phyloP scores from a whole-genome alignment of 176 grass and related monocot species.

The Cenchrus purpureus region DNA sequence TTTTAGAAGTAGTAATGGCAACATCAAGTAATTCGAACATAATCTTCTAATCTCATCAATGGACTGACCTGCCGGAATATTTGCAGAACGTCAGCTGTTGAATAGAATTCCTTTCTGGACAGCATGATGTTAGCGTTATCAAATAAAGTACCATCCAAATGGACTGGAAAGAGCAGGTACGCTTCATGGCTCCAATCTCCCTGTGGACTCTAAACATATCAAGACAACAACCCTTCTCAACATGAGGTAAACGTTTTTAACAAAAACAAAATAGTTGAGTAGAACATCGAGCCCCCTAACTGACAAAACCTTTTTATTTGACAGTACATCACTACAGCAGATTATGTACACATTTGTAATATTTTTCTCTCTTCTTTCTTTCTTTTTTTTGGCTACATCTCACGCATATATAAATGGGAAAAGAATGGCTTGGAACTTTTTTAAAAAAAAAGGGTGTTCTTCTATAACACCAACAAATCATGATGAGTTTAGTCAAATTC shows the following conservation, averaged over 20 bases:
- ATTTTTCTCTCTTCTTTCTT: too few species aligned
- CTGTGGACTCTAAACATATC: conserved; percentile 66
- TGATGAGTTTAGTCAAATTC: background rate
- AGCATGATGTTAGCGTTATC: conserved; percentile 78
- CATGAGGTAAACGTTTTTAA: conserved; percentile 4
- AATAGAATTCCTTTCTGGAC: conserved; percentile 80
- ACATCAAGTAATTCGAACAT: conserved; percentile 5
- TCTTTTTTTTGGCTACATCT: background rate
- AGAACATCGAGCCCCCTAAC: background rate
- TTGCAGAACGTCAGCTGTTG: conserved; percentile 63
- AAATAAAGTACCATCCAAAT: conserved; percentile 93
- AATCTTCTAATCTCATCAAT: conserved; percentile 12
- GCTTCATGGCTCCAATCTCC: conserved; percentile 90
- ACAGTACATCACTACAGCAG: conserved; percentile 16
- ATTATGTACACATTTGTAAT: conserved; percentile 4
- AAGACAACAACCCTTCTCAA: conserved; percentile 44
- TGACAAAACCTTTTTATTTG: background rate
- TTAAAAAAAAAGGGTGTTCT: background rate
- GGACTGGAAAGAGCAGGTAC: conserved; percentile 87
- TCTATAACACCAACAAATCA: conserved; percentile 5
- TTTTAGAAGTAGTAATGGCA: background rate
- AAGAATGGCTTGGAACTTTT: background rate
- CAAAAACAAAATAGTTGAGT: background rate
- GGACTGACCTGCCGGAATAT: conserved; percentile 73
- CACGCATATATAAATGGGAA: background rate